phyloP scores from a whole-genome alignment of 2,329 filamentous ascomycete species.

The Tolypocladium nubicola region DNA sequence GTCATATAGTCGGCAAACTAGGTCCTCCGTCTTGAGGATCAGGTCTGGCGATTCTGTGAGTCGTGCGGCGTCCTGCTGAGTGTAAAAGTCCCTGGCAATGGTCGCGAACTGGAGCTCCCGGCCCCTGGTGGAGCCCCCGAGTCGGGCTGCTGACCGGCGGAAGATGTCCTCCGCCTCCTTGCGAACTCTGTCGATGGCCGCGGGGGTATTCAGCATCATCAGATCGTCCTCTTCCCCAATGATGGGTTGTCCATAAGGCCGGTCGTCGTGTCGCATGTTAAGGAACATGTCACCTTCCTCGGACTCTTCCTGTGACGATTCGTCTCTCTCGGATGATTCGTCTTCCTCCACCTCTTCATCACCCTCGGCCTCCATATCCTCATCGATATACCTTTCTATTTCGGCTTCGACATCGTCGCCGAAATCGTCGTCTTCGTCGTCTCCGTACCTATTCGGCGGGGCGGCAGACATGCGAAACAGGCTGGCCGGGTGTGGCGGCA shows the following conservation, averaged over 20 bases:
- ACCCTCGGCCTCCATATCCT: constrained; percentile 25
- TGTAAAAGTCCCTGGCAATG: constrained; percentile 62
- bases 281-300: constrained; percentile 38
- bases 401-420: constrained; percentile 23
- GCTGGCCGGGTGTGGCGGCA: constrained; percentile 19
- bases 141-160: constrained; percentile 38
- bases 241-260: constrained; percentile 25
- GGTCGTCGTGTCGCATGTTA: constrained; percentile 33
- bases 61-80: constrained; percentile 40
- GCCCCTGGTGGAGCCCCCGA: constrained; percentile 29
- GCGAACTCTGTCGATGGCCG: constrained; percentile 40
- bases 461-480: constrained; percentile 19
- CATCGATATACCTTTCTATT: constrained; percentile 24
- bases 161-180: constrained; percentile 46
- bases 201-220: constrained; percentile 44
- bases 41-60: constrained; percentile 62
- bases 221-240: constrained; percentile 39
- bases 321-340: constrained; percentile 8
- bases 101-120: constrained; percentile 55
- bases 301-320: constrained; percentile 27
- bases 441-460: constrained; percentile 5
- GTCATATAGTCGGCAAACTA: constrained; percentile 55
- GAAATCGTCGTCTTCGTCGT: constrained; percentile 14
- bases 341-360: constrained; percentile 22
- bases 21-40: constrained; percentile 64